Evolutionary conservation across 1,284 basidiomycete genomes (phyloP).

Genomic region (Pholiota adiposa): DNA sequence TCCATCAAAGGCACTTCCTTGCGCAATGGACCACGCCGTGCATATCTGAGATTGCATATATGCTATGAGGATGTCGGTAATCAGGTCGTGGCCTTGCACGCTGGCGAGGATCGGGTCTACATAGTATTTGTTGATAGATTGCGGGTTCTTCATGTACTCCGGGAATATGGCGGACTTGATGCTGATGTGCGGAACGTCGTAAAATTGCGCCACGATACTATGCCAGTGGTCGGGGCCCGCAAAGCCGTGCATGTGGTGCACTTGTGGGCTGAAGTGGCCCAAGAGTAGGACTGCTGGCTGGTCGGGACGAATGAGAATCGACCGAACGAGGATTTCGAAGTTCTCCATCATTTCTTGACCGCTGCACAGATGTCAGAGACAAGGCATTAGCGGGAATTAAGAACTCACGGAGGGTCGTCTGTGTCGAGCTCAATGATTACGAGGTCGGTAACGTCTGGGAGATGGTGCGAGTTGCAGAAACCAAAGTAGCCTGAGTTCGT

Average conservation of each 20-base stretch:
- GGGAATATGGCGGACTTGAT: slow-evolving; percentile 84
- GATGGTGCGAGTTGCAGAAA: slow-evolving; percentile 88
- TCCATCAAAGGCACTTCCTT: slow-evolving; percentile 67
- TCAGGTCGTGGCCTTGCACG: slow-evolving; percentile 77
- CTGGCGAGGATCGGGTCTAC: slow-evolving; percentile 86
- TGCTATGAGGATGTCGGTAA: slow-evolving; percentile 84
- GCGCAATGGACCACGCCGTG: slow-evolving; percentile 78
- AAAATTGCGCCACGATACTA: slow-evolving; percentile 89
- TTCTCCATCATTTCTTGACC: slow-evolving; percentile 75
- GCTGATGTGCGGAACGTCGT: slow-evolving; percentile 91
- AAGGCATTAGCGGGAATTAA: not conserved
- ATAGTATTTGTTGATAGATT: slow-evolving; percentile 74
- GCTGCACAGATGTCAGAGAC: slow-evolving; percentile 41
- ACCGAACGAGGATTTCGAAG: slow-evolving; percentile 91
- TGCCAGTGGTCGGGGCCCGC: slow-evolving; percentile 89
- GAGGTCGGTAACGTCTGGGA: slow-evolving; percentile 90
- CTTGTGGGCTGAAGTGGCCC: slow-evolving; percentile 89
- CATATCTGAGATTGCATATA: slow-evolving; percentile 91
- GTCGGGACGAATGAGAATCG: slow-evolving; percentile 85
- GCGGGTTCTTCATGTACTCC: slow-evolving; percentile 78
- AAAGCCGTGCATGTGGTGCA: slow-evolving; percentile 79
- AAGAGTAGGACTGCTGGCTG: slow-evolving; percentile 89
- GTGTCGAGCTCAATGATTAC: slow-evolving; percentile 93
- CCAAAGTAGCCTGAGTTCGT: slow-evolving; percentile 93
- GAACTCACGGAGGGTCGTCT: slow-evolving; percentile 81